These are phyloP conservation scores for Asterionellopsis glacialis DNA, from an alignment of 108 stramenopile species.

Conservation along the genomic window DNA sequence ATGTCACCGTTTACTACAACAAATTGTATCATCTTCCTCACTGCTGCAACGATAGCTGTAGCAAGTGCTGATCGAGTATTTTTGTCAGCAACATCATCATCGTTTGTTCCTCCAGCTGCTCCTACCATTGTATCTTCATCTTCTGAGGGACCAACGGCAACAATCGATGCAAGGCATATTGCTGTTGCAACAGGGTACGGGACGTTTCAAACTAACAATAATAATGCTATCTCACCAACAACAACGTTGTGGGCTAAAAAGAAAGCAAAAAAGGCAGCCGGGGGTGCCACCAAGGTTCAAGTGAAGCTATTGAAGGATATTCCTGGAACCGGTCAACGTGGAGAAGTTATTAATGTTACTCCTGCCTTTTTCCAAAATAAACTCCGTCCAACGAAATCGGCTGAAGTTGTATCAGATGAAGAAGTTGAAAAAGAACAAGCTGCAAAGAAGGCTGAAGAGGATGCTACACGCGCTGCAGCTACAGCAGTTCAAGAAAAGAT, in stretches of 20 bases:
- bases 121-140: conserved; percentile 11
- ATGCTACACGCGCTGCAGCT: conserved; percentile 18
- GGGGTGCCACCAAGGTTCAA: conserved; percentile 51
- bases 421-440: conserved; percentile 49
- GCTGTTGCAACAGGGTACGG: neutral
- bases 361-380: conserved; percentile 77
- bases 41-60: neutral
- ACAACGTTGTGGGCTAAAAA: conserved; percentile 9
- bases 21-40: too few relatives aligned
- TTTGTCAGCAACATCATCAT: conserved; percentile 4
- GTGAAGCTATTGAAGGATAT: conserved; percentile 61
- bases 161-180: too few relatives aligned
- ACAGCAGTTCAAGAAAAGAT: conserved; percentile 22
- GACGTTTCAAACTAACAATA: neutral
- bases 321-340: conserved; percentile 63
- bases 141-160: too few relatives aligned
- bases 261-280: conserved; percentile 19
- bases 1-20: too few relatives aligned
- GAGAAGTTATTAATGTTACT: conserved; percentile 65
- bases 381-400: conserved; percentile 50
- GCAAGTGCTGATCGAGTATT: conserved; percentile 2
- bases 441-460: conserved; percentile 24
- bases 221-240: conserved; percentile 18
- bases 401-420: conserved; percentile 57
- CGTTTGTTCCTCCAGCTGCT: conserved; percentile 40